Evolutionary conservation across 768 basidiomycete species (phyloP), one percentile per base, ranked within the genome.

Genomic region (Xerocomellus dryophilus): DNA sequence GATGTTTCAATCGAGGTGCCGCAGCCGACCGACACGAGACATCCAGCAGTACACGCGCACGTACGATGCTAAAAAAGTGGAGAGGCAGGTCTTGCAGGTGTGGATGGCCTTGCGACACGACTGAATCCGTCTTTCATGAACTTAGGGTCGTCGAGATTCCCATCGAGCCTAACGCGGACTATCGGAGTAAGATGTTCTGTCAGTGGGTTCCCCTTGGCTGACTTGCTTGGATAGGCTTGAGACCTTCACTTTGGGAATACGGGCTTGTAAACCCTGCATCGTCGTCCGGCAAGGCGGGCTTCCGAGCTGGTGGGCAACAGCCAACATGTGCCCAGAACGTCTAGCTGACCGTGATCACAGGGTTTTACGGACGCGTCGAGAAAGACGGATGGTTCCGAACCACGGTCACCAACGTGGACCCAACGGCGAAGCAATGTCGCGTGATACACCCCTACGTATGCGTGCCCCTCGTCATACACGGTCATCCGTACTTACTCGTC

Each of bases 391-490:
- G 77, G 61, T 92, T 92, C 62, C 80, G 79, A 38, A 90, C 90
- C 0, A 90, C 84, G 0, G 85, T 90, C 14, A 89, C 88, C 0
- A 90, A 92, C 53, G 77, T 92, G 38, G 82, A 84, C 47, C 88
- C 89, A 0, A 89, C 81, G 2, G 90, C 88, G 5, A 92, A 90
- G 64, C 90, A 91, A 60, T 78, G 79, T 56, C 76, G 75, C 38
- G 84, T 91, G 14, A 71, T 92, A 10, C 78, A 89, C 61, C 86
- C 88, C 8, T 76, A 75, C 50, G 86, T 87, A 68, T 50, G 81
- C 60, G 45, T n/a, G 17, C 43, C 8, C 17, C 34, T 18, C 20
- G 14, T 39, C 7, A 21, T 7, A 10, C 39, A 23, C 2, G n/a
- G 7, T 8, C 10, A 40, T 51, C 32, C 21, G 14, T 41, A 15